phyloP scores from a whole-genome alignment of 2,329 filamentous ascomycete genomes.

The Paecilomyces formosus region DNA sequence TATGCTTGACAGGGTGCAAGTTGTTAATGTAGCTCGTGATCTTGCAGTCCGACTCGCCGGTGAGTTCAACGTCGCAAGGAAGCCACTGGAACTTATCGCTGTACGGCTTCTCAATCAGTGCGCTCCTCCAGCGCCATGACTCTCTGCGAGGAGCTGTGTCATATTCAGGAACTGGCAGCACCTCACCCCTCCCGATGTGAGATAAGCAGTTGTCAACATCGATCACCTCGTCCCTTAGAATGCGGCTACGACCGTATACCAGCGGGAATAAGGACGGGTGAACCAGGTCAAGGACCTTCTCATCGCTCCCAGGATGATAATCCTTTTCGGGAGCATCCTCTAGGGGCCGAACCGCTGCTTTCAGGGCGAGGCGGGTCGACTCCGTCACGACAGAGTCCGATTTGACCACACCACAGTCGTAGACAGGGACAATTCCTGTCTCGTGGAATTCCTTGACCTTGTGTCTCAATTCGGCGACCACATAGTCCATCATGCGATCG shows the following conservation, averaged over 20 bases:
- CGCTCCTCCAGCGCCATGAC: not conserved
- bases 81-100: constrained; percentile 39
- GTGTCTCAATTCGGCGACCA: constrained; percentile 42
- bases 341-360: constrained; percentile 40
- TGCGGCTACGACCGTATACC: constrained; percentile 19
- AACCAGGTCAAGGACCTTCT: constrained; percentile 56
- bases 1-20: constrained; percentile 25
- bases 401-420: constrained; percentile 46
- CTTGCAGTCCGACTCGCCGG: constrained; percentile 10
- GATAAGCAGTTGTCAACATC: constrained; percentile 16
- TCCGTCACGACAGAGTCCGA: constrained; percentile 43
- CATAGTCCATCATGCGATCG: constrained; percentile 28
- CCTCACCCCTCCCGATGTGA: constrained; percentile 10
- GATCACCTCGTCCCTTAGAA: constrained; percentile 14
- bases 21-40: constrained; percentile 37
- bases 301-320: constrained; percentile 55
- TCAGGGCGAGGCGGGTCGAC: constrained; percentile 37
- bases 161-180: constrained; percentile 1
- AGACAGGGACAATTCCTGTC: constrained; percentile 33
- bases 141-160: constrained; percentile 1
- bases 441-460: constrained; percentile 38
- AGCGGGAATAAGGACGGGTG: constrained; percentile 49
- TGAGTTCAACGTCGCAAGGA: constrained; percentile 26
- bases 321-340: constrained; percentile 51
- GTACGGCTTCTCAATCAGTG: not conserved